Percentiles rank a stretch among this genome's conserved stretches.
phyloP scores from a whole-genome alignment of 2,329 filamentous ascomycete genomes.

The Hypoxylon sp. region DNA sequence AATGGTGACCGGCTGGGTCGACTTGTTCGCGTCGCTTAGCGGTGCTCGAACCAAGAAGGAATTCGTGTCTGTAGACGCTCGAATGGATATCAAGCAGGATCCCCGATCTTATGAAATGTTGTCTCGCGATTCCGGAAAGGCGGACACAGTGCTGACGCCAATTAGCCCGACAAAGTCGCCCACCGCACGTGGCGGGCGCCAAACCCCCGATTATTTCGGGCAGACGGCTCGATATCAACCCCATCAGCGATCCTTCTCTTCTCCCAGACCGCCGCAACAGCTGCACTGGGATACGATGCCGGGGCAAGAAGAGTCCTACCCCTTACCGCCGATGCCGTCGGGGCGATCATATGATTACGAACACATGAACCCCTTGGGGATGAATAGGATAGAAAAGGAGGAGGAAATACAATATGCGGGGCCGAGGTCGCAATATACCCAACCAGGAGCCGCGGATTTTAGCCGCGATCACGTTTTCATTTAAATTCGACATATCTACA shows the following conservation, averaged over 20 bases:
- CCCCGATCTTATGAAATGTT: conserved; percentile 87
- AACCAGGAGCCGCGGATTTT: conserved; percentile 42
- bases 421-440: conserved; percentile 44
- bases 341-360: conserved; percentile 52
- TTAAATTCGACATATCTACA: conserved; percentile 36
- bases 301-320: conserved; percentile 56
- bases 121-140: conserved; percentile 68
- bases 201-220: conserved; percentile 67
- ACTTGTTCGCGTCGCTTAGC: conserved; percentile 70
- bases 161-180: conserved; percentile 53
- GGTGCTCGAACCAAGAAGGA: conserved; percentile 74
- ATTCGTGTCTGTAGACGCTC: conserved; percentile 90
- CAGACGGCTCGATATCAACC: conserved; percentile 69
- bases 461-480: conserved; percentile 50
- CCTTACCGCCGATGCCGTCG: conserved; percentile 48
- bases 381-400: conserved; percentile 67
- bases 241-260: conserved; percentile 70
- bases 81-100: conserved; percentile 72
- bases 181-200: conserved; percentile 57
- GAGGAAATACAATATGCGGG: conserved; percentile 42
- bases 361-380: conserved; percentile 68
- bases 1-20: conserved; percentile 88
- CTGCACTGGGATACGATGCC: conserved; percentile 62
- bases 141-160: conserved; percentile 67
- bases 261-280: conserved; percentile 65